Conservation (phyloP, 768 basidiomycete genomes). For the Kwoniella pini region DNA sequence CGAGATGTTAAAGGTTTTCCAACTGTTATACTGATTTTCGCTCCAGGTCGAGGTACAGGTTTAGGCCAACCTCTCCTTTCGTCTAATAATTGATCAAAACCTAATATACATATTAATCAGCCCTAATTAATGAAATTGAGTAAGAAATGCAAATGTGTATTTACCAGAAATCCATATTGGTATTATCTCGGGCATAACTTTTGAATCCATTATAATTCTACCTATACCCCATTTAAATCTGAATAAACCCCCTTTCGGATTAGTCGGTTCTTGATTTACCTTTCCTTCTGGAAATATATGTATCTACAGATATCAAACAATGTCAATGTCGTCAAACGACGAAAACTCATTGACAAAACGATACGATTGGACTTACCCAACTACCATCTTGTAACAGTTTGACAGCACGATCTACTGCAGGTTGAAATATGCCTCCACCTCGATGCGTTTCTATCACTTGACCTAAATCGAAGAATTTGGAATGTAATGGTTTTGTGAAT, state of each 20-base stretch:
- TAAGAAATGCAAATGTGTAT: too few relatives aligned
- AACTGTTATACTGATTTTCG: constrained; percentile 71
- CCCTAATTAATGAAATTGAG: too few relatives aligned
- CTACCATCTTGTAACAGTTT: constrained; percentile 74
- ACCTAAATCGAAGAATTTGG: constrained; percentile 80
- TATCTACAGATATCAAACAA: too few relatives aligned
- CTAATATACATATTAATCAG: constrained; percentile 54
- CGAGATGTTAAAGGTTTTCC: constrained; percentile 66
- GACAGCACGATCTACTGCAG: constrained; percentile 80
- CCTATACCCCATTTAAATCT: constrained; percentile 98
- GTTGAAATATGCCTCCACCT: constrained; percentile 85
- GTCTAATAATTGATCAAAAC: constrained; percentile 88
- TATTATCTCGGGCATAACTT: constrained; percentile 72
- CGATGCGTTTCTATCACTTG: constrained; percentile 91
- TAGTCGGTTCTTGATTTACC: constrained; percentile 65
- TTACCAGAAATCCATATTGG: constrained; percentile 92
- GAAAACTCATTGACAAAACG: too few relatives aligned
- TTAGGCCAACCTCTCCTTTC: constrained; percentile 74
- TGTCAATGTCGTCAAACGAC: too few relatives aligned
- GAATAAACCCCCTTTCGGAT: constrained; percentile 58
- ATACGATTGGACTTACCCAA: constrained; percentile 81
- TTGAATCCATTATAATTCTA: constrained; percentile 73
- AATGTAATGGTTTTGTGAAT: constrained; percentile 91
- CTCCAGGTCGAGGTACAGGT: constrained; percentile 67
- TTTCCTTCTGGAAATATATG: constrained; percentile 90